Evolutionary conservation across 1,284 basidiomycete genomes (phyloP), one percentile per base, ranked within the genome.

Genomic region (Heterobasidion occidentale): DNA sequence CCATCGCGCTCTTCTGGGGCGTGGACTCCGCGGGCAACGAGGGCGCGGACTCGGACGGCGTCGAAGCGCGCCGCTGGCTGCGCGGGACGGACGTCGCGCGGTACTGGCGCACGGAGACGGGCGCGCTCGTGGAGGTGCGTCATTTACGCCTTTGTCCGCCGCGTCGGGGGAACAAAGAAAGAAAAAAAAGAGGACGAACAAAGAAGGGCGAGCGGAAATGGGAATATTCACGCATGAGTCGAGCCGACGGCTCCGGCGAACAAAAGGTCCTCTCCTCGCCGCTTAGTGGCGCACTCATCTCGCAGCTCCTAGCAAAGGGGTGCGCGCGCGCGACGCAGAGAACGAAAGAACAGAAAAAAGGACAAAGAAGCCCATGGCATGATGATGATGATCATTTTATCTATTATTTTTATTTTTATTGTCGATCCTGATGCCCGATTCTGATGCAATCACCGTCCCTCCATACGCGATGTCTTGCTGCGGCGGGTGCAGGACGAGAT

Each of bases 1-100:
- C 81, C 52, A 74, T 90, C 46, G 85, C 85, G 45, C 61, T 84
- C 33, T 80, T 90, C 61, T 91, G 89, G 89, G 71, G 69, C 53
- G 63, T 63, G 52, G 68, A 65, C 17, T 33, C 15, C 12, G 55
- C 56, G 12, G 50, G 6, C 8, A 46, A 46, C 38, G 59, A 47
- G 54, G 52, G 51, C 53, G 34, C 15, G 35, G 56, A 53, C 19
- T 35, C 45, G 44, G 60, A 61, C 42, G 60, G 53, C 36, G 42
- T 12, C 42, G 56, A 54, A 54, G 60, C 60, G 46, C 58, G 34
- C 17, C 51, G 34, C 33, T 61, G 60, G 60, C 56, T 61, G 48
- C 34, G 20, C 27, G 51, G 51, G 9, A 61, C 60, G 12, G 59
- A 61, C 36, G 60, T 58, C 49, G 38, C 36, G 53, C 20, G 11